A percentile compares a stretch with the other conserved stretches of the same genome.
These are phyloP conservation scores for Oryza rufipogon DNA, from an alignment of 176 grass and related monocot genomes.

Conservation along the genomic window DNA sequence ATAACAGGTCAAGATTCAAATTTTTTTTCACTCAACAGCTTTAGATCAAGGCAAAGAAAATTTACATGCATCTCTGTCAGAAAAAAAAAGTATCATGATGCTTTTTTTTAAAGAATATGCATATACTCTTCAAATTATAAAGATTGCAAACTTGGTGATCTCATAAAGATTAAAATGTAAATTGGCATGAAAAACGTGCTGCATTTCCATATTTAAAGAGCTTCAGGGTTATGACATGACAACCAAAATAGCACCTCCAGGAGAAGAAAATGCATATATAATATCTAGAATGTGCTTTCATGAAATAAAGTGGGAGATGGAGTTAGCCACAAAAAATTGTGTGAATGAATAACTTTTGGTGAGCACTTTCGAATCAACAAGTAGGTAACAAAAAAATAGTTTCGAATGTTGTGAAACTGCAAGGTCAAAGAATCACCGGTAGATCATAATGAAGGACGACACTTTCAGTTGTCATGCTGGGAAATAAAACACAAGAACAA, in stretches of 20 bases:
- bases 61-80: background rate
- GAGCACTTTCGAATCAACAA: constrained; percentile 7
- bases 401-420: constrained; percentile 37
- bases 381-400: constrained; percentile 13
- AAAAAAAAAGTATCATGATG: background rate
- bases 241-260: background rate
- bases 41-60: constrained; percentile 17
- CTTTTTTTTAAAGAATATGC: background rate
- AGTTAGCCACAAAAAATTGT: background rate
- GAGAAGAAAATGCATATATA: background rate
- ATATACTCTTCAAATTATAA: background rate
- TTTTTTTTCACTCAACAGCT: background rate
- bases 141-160: background rate
- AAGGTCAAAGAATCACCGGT: constrained; percentile 70
- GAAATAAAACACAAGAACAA: constrained; percentile 44
- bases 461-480: constrained; percentile 69
- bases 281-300: background rate
- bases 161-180: background rate
- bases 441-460: constrained; percentile 79
- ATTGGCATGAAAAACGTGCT: background rate
- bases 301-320: background rate
- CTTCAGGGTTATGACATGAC: background rate
- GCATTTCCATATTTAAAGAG: constrained; percentile 20
- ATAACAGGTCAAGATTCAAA: constrained; percentile 19
- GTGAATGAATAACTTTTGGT: background rate